These are phyloP conservation scores for Drechmeria coniospora DNA, from an alignment of 2,329 filamentous ascomycete species.

Conservation along the genomic window DNA sequence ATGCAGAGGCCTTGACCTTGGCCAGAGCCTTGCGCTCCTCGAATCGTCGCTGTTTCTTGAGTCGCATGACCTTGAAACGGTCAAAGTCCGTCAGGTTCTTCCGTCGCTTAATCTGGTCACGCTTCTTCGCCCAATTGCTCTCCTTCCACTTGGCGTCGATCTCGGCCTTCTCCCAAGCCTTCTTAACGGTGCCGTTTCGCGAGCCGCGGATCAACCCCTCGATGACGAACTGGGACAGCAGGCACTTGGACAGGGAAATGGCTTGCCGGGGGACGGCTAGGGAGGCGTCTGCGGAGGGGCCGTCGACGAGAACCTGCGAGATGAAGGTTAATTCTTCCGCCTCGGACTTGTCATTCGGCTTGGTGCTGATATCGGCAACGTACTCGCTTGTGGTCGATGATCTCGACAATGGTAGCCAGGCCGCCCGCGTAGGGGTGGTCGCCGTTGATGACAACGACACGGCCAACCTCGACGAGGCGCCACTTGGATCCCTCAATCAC, in stretches of 20 bases:
- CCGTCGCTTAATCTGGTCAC: constrained; percentile 71
- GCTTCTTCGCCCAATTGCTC: constrained; percentile 90
- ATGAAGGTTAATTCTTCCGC: constrained; percentile 3
- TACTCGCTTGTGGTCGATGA: constrained; percentile 99
- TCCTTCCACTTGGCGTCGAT: constrained; percentile 89
- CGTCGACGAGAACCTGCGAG: constrained; percentile 82
- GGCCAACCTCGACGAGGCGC: constrained; percentile 97
- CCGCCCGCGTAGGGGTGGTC: constrained; percentile 68
- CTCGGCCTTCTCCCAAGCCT: constrained; percentile 78
- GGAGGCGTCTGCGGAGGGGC: constrained; percentile 68
- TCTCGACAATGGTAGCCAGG: constrained; percentile 92
- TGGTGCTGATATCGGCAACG: constrained; percentile 28
- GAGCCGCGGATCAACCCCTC: constrained; percentile 71
- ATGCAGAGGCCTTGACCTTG: constrained; percentile 76
- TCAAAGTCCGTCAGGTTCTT: constrained; percentile 94
- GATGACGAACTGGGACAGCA: constrained; percentile 82
- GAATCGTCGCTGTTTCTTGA: constrained; percentile 99
- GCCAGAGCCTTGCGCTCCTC: constrained; percentile 93
- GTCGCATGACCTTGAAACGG: constrained; percentile 98
- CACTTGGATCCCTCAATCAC: constrained; percentile 69
- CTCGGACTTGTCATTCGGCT: neutral
- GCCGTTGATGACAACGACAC: constrained; percentile 78
- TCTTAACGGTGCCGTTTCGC: constrained; percentile 70
- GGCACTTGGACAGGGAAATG: constrained; percentile 63
- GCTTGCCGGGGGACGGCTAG: constrained; percentile 76